These are phyloP conservation scores for Yamadazyma dushanensis DNA, from an alignment of 1,139 yeast species.

Conservation along the genomic window DNA sequence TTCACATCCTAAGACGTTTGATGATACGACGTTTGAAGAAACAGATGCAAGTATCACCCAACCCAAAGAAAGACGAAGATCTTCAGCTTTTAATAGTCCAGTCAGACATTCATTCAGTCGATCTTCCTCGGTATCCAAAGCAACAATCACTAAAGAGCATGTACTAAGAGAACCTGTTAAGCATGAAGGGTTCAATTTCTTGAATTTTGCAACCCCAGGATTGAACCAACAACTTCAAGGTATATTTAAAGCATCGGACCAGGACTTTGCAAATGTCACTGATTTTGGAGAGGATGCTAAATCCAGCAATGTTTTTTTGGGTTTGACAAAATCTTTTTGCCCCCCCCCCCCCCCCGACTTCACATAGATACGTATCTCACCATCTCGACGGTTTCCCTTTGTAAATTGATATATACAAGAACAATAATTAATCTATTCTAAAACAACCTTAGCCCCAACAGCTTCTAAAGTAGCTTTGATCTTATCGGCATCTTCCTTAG, in stretches of 20 bases:
- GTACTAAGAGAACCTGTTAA: conserved; percentile 11
- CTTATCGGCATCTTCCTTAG: conserved; percentile 89
- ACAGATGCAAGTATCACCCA: neutral
- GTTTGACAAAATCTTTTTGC: too few species aligned
- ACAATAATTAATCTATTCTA: conserved; percentile 56
- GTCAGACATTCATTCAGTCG: conserved; percentile 8
- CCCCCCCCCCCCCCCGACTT: neutral
- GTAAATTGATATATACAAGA: conserved; percentile 17
- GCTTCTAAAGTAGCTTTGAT: conserved; percentile 91
- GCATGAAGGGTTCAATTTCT: conserved; percentile 8
- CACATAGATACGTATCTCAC: too few species aligned
- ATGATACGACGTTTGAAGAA: conserved; percentile 4
- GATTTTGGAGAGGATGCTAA: conserved; percentile 3
- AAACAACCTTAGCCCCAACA: conserved; percentile 86
- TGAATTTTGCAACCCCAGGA: conserved; percentile 12
- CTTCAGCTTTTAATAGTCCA: conserved; percentile 5
- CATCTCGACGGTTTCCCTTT: neutral
- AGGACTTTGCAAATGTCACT: conserved; percentile 2
- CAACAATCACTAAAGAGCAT: conserved; percentile 14
- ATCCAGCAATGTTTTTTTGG: conserved; percentile 10
- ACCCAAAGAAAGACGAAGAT: neutral
- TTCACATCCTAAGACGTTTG: neutral
- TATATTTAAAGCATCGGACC: neutral
- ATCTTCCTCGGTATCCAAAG: conserved; percentile 11
- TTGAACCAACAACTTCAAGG: conserved; percentile 8